Evolutionary conservation across 768 basidiomycete species (phyloP), one percentile per base, ranked within the genome.

Genomic region (Suillus brevipes): DNA sequence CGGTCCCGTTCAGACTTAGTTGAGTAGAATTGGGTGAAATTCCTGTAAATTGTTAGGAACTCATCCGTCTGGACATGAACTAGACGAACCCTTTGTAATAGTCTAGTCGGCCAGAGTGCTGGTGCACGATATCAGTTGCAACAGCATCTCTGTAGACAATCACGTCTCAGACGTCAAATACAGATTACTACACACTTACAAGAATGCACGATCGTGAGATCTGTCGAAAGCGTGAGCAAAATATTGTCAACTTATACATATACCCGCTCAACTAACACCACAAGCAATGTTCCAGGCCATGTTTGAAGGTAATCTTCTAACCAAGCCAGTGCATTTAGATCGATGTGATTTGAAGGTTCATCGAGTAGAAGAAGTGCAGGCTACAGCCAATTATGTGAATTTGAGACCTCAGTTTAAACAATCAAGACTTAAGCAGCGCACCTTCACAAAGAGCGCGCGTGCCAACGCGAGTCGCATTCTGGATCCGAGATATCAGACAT

Each of bases 1-100:
- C 89, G 88, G 70, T 95, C 92, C 34, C 97, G 90, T 73, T 99
- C 97, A 5, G 91, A 92, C 79, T 99, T 98, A 25, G 97, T 99
- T 2, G 97, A 96, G 75, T 99, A 99, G 84, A 99, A 99, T 76
- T 99, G 96, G 1, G 92, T 89, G 78, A 99, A 99, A 80, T 99
- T 99, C 64, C 92, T 94, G 68, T 2, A 50, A n/a, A 6, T 42
- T 49, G 50, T 62, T 66, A 12, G 64, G 61, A 36, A 67, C 60
- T 45, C 36, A 61, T 3, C 55, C 34, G 9, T 31, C 40, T 38
- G 36, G 5, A 28, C 28, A 43, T 8, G 18, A 65, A 31, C 14
- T 6, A 45, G n/a, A 68, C 80, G 34, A 71, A 91, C 88, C 97
- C 97, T 81, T 98, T 97, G 82, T 96, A 99, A 80, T 99, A 99